Evolutionary conservation across 208 protist species (phyloP), one percentile per base, ranked within the genome.

Genomic region (Crithidia fasciculata): DNA sequence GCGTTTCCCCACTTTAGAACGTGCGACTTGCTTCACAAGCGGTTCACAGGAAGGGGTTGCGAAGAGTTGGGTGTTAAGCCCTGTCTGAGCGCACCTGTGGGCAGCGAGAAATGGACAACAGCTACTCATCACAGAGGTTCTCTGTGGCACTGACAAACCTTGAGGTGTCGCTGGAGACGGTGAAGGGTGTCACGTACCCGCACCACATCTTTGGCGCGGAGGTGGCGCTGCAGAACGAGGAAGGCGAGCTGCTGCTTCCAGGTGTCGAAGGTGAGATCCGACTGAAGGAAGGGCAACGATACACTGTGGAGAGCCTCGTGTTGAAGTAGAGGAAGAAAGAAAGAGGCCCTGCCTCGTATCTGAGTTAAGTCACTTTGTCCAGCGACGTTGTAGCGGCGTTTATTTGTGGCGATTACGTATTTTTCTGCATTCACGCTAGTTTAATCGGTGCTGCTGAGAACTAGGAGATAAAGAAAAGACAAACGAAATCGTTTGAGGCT

Each of bases 191-290:
- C 18, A 88, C 86, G 15, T 93, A 91, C 65, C 83, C 84, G 7
- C 84, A 91, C 72, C 84, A 88, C 56, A 61, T 93, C 49, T 90
- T 93, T 77, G 88, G 86, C 39, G 65, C 74, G 15, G 62, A 76
- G 36, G 65, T 80, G 18, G 80, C 81, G 2, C 69, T 93, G 6
- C 71, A 61, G 9, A 86, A 81, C 28, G 69, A 74, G 3, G 55
- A 67, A 5, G 71, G 74, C 4, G 78, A 74, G 37, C 63, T 80
- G 55, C 78, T 89, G 10, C 74, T 93, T 0, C 86, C 88, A 39
- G 84, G 86, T 0, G 59, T 75, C 5, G 73, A 85, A 45, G 86
- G 86, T 3, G 86, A 93, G 62, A 82, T 93, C 19, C 73, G 83
- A 64, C 13, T 82, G 18, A 54, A 69, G 28, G 72, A 80, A 28